Base-by-base conservation (phyloP, 2,329 filamentous ascomycete genomes). In the Colletotrichum somersetense region DNA sequence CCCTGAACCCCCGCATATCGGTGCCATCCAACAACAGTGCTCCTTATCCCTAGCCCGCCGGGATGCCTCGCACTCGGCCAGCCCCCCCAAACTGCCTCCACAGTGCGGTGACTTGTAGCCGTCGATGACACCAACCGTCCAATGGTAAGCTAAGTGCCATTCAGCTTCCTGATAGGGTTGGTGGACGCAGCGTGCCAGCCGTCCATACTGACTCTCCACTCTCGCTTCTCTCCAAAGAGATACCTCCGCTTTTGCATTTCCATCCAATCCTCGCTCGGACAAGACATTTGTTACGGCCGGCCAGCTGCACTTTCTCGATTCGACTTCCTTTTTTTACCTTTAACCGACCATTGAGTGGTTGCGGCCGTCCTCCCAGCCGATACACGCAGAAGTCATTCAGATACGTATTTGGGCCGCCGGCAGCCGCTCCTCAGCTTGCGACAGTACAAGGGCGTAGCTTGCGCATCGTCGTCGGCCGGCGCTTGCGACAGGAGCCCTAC, bases 401-500 rank as follows among this genome's bases (percentile, higher is more conserved):
- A 18, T 42, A 18, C 35, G 23, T 61, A n/a, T 18, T 48, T 35
- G 20, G 40, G 42, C 26, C 42, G 42, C 18, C 58, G 30, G 16
- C 58, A 61, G 30, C 40, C 58, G 26, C 33, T 52, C 20, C 40
- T 35, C 56, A 20, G 6, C 38, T 42, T 7, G 56, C 38, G 56
- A 30, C 56, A 58, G 38, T 16, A 42, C 56, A n/a, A 63, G 26
- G 26, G 52, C 48, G 40, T 40, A 46, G 56, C 62, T 42, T 64
- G 65, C 67, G 73, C 59, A 58, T 62, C 46, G 73, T 62, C 46
- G 73, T 65, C 72, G 72, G 73, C 71, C 75, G 75, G 78, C 73
- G 71, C 72, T 64, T 62, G 59, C 69, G 63, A 40, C 58, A 40
- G 67, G 73, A 75, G 76, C 76, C 77, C 75, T 75, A 82, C 79